Percentiles rank a stretch among this genome's conserved stretches.
These are phyloP conservation scores for Streptanthus diversifolius DNA, from an alignment of 345 rosid genomes.

Conservation along the genomic window DNA sequence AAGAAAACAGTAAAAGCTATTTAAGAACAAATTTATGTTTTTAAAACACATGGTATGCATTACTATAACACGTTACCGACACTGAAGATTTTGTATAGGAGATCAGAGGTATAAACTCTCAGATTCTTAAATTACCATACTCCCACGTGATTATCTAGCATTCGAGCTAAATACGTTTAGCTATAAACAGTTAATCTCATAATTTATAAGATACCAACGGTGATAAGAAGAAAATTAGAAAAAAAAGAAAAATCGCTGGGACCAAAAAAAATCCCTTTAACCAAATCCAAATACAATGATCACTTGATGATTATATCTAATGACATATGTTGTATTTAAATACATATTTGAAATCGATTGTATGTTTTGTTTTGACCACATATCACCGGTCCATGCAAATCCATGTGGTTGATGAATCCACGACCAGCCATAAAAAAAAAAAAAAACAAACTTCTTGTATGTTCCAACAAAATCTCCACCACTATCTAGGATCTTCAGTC, in stretches of 20 bases:
- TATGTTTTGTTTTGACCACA: slow-evolving; percentile 13
- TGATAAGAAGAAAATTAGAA: not conserved
- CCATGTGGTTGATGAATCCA: slow-evolving; percentile 23
- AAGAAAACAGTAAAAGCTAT: not conserved
- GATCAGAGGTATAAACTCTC: not conserved
- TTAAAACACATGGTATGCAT: not conserved
- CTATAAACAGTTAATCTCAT: not conserved
- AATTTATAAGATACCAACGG: not conserved
- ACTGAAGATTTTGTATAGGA: not conserved
- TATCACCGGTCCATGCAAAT: slow-evolving; percentile 13
- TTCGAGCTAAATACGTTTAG: not conserved
- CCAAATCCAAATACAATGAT: not conserved
- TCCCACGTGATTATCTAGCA: not conserved
- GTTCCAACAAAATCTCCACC: slow-evolving; percentile 30
- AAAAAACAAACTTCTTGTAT: not conserved
- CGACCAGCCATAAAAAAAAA: slow-evolving; percentile 6
- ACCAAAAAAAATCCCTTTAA: not conserved
- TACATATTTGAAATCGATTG: not conserved
- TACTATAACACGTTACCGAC: not conserved
- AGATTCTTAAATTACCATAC: not conserved
- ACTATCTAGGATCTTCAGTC: slow-evolving; percentile 27
- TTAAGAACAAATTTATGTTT: not conserved
- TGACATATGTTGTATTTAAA: not conserved
- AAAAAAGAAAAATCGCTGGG: not conserved
- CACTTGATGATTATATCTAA: not conserved